phyloP scores from a whole-genome alignment of 1,139 yeast genomes.

The Hansenula sp. region DNA sequence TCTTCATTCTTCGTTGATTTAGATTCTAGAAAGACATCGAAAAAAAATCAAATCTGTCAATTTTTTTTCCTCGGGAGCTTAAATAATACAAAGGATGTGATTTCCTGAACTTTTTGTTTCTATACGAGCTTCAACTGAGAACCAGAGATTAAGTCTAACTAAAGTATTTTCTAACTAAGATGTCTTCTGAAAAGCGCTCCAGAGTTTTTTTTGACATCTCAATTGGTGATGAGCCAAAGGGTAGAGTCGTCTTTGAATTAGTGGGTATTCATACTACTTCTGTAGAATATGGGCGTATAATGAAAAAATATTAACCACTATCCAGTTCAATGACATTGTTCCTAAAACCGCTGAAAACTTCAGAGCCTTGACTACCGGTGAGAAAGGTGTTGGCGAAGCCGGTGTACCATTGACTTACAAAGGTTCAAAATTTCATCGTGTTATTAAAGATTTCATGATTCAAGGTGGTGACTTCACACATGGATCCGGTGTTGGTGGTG shows the following conservation, averaged over 20 bases:
- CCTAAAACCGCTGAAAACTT: constrained; percentile 95
- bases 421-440: constrained; percentile 85
- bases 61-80: not conserved
- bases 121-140: too few relatives aligned
- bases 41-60: not conserved
- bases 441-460: constrained; percentile 86
- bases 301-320: not conserved
- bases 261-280: constrained; percentile 9
- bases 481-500: constrained; percentile 91
- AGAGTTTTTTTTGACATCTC: constrained; percentile 75
- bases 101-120: too few relatives aligned
- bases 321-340: constrained; percentile 62
- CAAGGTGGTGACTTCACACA: constrained; percentile 97
- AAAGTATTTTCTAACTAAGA: too few relatives aligned
- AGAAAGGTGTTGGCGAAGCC: constrained; percentile 61
- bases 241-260: constrained; percentile 73
- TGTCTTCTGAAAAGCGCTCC: constrained; percentile 28
- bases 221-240: constrained; percentile 60
- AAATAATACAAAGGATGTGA: too few relatives aligned
- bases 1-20: not conserved
- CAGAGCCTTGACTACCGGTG: constrained; percentile 87
- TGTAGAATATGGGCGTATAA: not conserved
- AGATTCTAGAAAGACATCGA: not conserved
- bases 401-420: constrained; percentile 73
- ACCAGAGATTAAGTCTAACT: too few relatives aligned